Base-by-base conservation (phyloP, 1,284 basidiomycete species). In the Puccinia horiana region DNA sequence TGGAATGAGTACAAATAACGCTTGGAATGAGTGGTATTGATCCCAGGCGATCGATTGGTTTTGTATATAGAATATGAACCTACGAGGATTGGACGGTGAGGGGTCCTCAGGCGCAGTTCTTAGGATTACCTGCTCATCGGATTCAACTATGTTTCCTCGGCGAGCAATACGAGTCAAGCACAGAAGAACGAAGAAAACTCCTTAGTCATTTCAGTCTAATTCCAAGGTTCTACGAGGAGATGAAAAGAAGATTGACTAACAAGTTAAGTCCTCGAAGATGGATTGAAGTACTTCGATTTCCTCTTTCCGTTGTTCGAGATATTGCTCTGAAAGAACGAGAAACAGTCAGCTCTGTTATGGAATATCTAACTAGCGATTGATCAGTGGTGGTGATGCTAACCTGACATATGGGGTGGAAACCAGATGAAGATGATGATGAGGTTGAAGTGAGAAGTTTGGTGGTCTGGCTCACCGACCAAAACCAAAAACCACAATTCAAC, bases 271-370 rank as follows among this genome's bases (percentile, higher is more conserved):
- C 52, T 75, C 73, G 52, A 75, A 75, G 54, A 75, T 75, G 0
- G 73, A 75, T 75, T 75, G 73, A 75, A 75, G 73, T 40, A 75
- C 73, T 58, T 75, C 73, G 54, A 75, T 75, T 54, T 75, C 73
- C 35, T 75, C 73, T 58, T 58, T 75, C 52, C 73, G 73, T 58
- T 75, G 73, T 58, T 75, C 73, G 52, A 75, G 73, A 29, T 75
- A 75, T 26, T 75, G 73, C 2, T 37, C 73, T 75, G 47, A 14
- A 12, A 40, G 14, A 35, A 1, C 18, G 5, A 26, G 35, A 16
- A 29, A 11, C 26, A 5, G 6, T 65, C 61, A 65, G 23, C 8
- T n/a, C 18, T 23, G 18, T 54, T 23, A 14, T 54, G 11, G 52
- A 11, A 18, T 26, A 8, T 32, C 29, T 11, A 58, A 5, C 44